Conservation (phyloP, 257 asterid species). For the Nemophila menziesii region DNA sequence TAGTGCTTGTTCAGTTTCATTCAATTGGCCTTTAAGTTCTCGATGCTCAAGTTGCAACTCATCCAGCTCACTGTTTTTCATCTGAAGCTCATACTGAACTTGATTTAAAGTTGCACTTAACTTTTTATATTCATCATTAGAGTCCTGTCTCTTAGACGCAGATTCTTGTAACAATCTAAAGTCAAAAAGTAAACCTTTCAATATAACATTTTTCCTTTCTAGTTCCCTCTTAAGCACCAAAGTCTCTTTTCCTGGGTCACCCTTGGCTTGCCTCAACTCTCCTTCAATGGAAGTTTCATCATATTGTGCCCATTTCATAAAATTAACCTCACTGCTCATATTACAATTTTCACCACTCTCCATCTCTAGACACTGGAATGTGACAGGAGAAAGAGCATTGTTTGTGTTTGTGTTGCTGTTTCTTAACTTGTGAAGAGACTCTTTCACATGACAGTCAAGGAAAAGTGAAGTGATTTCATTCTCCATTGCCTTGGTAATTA, state of each 20-base stretch:
- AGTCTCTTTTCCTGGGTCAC: constrained; percentile 24
- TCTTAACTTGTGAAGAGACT: constrained; percentile 18
- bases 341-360: constrained; percentile 12
- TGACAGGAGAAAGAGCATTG: constrained; percentile 15
- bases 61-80: constrained; percentile 40
- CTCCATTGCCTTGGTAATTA: constrained; percentile 29
- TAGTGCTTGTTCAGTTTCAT: constrained; percentile 46
- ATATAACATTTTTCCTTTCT: constrained; percentile 41
- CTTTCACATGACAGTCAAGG: constrained; percentile 34
- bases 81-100: constrained; percentile 47
- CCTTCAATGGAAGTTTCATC: constrained; percentile 20
- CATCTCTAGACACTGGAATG: constrained; percentile 18
- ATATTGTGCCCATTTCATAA: constrained; percentile 14
- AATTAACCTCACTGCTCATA: constrained; percentile 10
- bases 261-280: constrained; percentile 17
- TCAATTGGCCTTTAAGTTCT: constrained; percentile 38
- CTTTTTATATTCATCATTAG: constrained; percentile 56
- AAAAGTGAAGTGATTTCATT: constrained; percentile 34
- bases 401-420: constrained; percentile 13
- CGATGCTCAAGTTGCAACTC: constrained; percentile 36
- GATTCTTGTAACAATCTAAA: constrained; percentile 83
- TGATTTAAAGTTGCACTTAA: constrained; percentile 33
- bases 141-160: constrained; percentile 58
- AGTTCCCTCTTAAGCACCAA: constrained; percentile 50
- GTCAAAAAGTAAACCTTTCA: constrained; percentile 80